Evolutionary conservation across 768 basidiomycete species (phyloP).

Genomic region (Tulasnella sp.): DNA sequence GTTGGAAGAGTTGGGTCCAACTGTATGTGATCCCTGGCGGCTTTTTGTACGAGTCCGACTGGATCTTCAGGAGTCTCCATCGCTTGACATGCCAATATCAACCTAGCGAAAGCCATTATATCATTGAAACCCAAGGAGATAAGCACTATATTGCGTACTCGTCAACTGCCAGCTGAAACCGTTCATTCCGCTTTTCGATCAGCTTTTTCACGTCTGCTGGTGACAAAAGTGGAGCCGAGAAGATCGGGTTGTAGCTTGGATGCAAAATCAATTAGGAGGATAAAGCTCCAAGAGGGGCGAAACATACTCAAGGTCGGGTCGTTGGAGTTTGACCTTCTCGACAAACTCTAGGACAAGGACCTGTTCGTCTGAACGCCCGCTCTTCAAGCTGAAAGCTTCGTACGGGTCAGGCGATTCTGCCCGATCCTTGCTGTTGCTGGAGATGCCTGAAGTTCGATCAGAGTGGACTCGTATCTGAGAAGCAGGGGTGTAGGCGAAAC

Average conservation of each 20-base stretch:
- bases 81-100: slow-evolving; percentile 51
- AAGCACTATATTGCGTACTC: slow-evolving; percentile 46
- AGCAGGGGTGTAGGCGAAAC: slow-evolving; percentile 73
- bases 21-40: slow-evolving; percentile 68
- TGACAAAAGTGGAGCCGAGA: slow-evolving; percentile 40
- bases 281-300: slow-evolving; percentile 19
- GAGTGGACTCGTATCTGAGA: slow-evolving; percentile 56
- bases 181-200: slow-evolving; percentile 62
- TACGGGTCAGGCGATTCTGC: slow-evolving; percentile 44
- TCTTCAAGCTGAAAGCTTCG: slow-evolving; percentile 29
- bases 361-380: slow-evolving; percentile 39
- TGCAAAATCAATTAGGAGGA: slow-evolving; percentile 30
- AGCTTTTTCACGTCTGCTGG: slow-evolving; percentile 62
- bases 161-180: slow-evolving; percentile 60
- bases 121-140: not conserved
- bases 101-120: slow-evolving; percentile 39
- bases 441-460: slow-evolving; percentile 34
- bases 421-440: slow-evolving; percentile 31
- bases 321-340: slow-evolving; percentile 38
- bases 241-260: slow-evolving; percentile 29
- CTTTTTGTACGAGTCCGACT: slow-evolving; percentile 56
- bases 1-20: slow-evolving; percentile 46
- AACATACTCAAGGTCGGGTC: slow-evolving; percentile 21
- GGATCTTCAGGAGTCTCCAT: slow-evolving; percentile 51
- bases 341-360: slow-evolving; percentile 52